Evolutionary conservation across 176 grass and related monocot species (phyloP).

Genomic region (Musa troglodytarum): DNA sequence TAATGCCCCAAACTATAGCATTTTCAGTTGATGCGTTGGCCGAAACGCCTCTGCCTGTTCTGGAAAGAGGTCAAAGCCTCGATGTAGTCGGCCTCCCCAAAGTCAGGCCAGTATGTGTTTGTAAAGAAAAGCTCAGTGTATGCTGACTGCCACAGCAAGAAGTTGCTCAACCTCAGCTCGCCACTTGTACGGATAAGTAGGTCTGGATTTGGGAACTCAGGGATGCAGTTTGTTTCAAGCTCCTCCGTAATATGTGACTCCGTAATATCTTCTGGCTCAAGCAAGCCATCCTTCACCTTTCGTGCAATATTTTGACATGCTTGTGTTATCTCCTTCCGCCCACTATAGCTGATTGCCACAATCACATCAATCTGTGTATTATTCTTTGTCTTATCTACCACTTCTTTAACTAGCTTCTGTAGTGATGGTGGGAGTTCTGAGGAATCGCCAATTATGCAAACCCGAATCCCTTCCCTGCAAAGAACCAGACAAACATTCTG

Average conservation of each 20-base stretch:
- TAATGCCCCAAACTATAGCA: background rate
- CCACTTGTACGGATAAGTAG: constrained; percentile 75
- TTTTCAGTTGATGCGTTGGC: constrained; percentile 9
- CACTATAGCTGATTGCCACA: constrained; percentile 60
- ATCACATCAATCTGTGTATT: constrained; percentile 39
- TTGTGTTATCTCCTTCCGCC: constrained; percentile 47
- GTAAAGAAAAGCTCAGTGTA: constrained; percentile 80
- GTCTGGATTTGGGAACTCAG: constrained; percentile 35
- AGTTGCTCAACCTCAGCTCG: constrained; percentile 74
- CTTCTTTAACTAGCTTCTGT: constrained; percentile 32
- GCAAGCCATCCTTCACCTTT: constrained; percentile 30
- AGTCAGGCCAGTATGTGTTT: constrained; percentile 55
- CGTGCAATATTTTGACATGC: constrained; percentile 42
- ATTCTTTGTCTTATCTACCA: constrained; percentile 32
- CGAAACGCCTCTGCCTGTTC: constrained; percentile 55
- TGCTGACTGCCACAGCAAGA: constrained; percentile 77
- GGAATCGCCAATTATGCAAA: constrained; percentile 47
- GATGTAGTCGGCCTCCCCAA: constrained; percentile 46
- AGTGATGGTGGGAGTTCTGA: constrained; percentile 47
- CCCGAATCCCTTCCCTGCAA: constrained; percentile 38
- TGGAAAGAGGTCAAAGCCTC: constrained; percentile 48
- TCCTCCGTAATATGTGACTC: constrained; percentile 39
- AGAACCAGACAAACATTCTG: background rate
- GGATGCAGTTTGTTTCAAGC: constrained; percentile 36
- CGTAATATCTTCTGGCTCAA: constrained; percentile 54